A percentile compares a stretch with the other conserved stretches of the same genome.
phyloP scores from a whole-genome alignment of 2,329 filamentous ascomycete species.

The Claviceps arundinis region DNA sequence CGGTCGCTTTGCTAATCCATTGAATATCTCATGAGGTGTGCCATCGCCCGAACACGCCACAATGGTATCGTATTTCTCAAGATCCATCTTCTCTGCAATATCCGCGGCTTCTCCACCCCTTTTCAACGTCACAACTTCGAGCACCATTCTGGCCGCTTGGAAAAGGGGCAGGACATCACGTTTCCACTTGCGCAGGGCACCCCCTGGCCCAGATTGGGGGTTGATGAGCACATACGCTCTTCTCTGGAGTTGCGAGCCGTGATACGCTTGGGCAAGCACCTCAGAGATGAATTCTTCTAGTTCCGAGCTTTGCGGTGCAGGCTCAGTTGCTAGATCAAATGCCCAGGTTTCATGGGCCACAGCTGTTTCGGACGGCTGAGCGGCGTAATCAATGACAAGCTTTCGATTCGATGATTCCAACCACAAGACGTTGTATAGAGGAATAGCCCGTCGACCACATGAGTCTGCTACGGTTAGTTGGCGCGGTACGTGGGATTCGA shows the following conservation, averaged over 20 bases:
- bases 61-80: conserved; percentile 71
- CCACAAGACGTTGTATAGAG: conserved; percentile 77
- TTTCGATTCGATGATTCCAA: conserved; percentile 48
- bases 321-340: conserved; percentile 26
- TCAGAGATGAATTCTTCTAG: conserved; percentile 49
- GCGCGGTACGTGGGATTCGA: background rate
- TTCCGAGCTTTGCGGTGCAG: conserved; percentile 19
- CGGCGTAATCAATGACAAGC: conserved; percentile 62
- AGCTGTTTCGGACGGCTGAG: conserved; percentile 41
- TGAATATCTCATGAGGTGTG: conserved; percentile 85
- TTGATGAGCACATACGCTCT: conserved; percentile 84
- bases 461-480: conserved; percentile 9
- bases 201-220: conserved; percentile 75
- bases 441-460: conserved; percentile 34
- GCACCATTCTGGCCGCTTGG: conserved; percentile 60
- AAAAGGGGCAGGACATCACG: conserved; percentile 70
- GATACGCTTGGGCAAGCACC: conserved; percentile 59
- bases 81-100: conserved; percentile 61
- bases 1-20: conserved; percentile 65
- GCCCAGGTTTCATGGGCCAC: conserved; percentile 48
- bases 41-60: conserved; percentile 88
- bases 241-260: conserved; percentile 53
- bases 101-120: conserved; percentile 66
- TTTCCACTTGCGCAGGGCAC: conserved; percentile 59
- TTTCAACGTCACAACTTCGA: conserved; percentile 62